A percentile compares a stretch with the other conserved stretches of the same genome.
Evolutionary conservation across 345 rosid genomes (phyloP).

Genomic region (Eucalyptus coolabah): DNA sequence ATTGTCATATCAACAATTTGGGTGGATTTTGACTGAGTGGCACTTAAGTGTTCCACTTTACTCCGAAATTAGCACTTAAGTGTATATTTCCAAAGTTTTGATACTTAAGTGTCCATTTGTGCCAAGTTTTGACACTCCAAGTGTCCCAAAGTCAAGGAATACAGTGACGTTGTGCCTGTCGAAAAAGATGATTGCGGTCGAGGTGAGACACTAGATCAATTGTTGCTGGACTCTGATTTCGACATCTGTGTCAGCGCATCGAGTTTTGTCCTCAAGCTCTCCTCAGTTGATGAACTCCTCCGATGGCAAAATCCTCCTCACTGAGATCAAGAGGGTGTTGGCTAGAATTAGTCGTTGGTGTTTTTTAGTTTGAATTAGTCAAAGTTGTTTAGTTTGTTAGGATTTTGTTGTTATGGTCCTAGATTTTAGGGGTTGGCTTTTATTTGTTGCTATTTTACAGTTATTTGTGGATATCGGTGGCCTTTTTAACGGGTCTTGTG

Average conservation of each 20-base stretch:
- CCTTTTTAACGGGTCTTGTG: not conserved
- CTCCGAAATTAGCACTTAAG: too few species aligned
- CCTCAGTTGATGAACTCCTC: conserved; percentile 79
- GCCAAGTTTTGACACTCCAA: too few species aligned
- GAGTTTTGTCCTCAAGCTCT: conserved; percentile 29
- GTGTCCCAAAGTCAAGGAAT: conserved; percentile 4
- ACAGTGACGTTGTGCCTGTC: conserved; percentile 1
- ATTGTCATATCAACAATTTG: rapidly evolving
- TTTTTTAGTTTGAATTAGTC: too few species aligned
- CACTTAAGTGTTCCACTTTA: too few species aligned
- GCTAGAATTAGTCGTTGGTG: too few species aligned
- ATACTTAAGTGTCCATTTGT: rapidly evolving
- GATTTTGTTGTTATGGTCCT: not conserved
- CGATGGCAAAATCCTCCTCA: conserved; percentile 67
- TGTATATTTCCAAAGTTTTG: rapidly evolving
- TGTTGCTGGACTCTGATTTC: conserved; percentile 29
- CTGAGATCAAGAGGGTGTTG: not conserved
- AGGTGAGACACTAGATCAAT: conserved; percentile 37
- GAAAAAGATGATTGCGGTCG: conserved; percentile 10
- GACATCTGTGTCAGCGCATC: conserved; percentile 14
- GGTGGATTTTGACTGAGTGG: rapidly evolving
- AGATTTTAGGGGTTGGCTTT: too few species aligned
- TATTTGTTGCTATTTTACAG: not conserved
- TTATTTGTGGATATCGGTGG: not conserved
- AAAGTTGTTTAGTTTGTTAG: too few species aligned